Evolutionary conservation across 345 rosid species (phyloP).

Genomic region (Jatropha curcas): DNA sequence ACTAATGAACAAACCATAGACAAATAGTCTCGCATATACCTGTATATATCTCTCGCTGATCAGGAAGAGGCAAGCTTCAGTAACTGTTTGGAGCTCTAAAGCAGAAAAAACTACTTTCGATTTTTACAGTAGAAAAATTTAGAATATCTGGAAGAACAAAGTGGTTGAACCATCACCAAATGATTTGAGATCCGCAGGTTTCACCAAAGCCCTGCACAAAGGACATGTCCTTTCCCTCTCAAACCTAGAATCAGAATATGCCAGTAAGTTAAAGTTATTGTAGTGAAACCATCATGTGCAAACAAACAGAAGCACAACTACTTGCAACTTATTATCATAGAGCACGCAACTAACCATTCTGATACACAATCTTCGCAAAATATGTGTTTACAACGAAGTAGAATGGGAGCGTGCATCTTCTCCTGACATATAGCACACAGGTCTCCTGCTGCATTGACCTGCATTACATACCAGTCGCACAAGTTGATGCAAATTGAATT

Average conservation of each 20-base stretch:
- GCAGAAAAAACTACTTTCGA: slow-evolving; percentile 14
- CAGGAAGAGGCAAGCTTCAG: not conserved
- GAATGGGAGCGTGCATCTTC: slow-evolving; percentile 95
- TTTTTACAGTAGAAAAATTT: slow-evolving; percentile 22
- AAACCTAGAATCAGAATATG: slow-evolving; percentile 64
- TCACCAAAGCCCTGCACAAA: slow-evolving; percentile 92
- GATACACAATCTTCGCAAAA: slow-evolving; percentile 99
- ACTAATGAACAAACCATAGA: slow-evolving; percentile 8
- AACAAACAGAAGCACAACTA: not conserved
- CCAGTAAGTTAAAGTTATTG: slow-evolving; percentile 1
- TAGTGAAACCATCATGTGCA: not conserved
- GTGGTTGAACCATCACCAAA: slow-evolving; percentile 97
- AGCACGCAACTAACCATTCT: slow-evolving; percentile 66
- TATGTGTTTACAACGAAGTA: slow-evolving; percentile 94
- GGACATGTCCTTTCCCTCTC: slow-evolving; percentile 99
- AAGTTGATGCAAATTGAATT: not conserved
- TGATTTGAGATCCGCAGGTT: slow-evolving; percentile 89
- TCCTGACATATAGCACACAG: slow-evolving; percentile 97
- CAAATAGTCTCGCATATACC: slow-evolving; percentile 11
- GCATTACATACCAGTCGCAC: slow-evolving; percentile 23
- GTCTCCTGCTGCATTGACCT: slow-evolving; percentile 96
- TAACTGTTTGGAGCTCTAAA: not conserved
- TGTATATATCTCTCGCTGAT: not conserved
- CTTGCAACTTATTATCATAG: not conserved
- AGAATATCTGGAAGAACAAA: slow-evolving; percentile 92